phyloP scores from a whole-genome alignment of 75 land plant species.

The Picea sitchensis region DNA sequence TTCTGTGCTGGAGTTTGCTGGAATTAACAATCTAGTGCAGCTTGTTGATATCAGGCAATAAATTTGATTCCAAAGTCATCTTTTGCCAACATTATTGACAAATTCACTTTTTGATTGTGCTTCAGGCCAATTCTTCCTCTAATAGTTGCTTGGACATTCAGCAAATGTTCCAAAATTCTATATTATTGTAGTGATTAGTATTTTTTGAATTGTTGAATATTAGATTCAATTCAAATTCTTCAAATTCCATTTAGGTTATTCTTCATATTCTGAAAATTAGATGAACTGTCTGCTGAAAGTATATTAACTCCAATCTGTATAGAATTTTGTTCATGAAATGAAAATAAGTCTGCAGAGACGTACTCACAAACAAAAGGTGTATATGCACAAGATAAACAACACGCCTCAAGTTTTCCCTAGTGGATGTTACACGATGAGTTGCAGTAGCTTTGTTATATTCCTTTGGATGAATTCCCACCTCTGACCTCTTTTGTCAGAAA shows the following conservation, averaged over 20 bases:
- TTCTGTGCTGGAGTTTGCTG: background rate
- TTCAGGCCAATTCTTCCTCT: background rate
- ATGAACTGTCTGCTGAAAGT: background rate
- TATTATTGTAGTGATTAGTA: background rate
- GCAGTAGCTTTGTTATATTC: background rate
- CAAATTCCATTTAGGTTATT: background rate
- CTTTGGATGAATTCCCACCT: background rate
- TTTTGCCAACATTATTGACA: no score
- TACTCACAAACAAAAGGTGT: background rate
- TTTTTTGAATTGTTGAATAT: background rate
- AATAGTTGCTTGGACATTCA: background rate
- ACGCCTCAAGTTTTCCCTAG: background rate
- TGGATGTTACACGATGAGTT: background rate
- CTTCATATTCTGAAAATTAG: background rate
- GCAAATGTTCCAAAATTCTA: background rate
- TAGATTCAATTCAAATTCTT: background rate
- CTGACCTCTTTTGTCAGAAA: background rate
- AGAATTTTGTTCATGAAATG: no score
- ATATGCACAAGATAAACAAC: background rate
- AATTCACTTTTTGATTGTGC: no score
- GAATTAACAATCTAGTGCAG: constrained; percentile 2
- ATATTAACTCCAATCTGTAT: background rate
- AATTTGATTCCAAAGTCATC: no score
- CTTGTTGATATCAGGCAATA: no score
- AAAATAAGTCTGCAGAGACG: no score